phyloP scores from a whole-genome alignment of 495 filamentous ascomycete species.

The Penicillium nucicola region DNA sequence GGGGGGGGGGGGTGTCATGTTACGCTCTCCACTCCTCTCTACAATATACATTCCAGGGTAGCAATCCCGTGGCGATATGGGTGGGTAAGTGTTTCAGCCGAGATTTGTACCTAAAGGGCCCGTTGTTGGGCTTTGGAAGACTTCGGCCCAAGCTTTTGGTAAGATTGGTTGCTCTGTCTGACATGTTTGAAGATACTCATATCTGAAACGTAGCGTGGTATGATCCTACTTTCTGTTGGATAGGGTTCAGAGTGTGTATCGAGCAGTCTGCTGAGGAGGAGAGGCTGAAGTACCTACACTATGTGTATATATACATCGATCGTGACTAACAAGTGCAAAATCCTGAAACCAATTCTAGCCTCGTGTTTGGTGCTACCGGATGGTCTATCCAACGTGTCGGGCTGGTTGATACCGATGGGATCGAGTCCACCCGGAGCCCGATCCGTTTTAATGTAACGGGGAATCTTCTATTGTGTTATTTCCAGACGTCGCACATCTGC shows the following conservation, averaged over 20 bases:
- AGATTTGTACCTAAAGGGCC: neutral
- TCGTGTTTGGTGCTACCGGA: conserved; percentile 7
- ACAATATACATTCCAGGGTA: neutral
- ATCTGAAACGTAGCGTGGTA: conserved; percentile 4
- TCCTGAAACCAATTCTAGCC: neutral
- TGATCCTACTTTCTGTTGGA: neutral
- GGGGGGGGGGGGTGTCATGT: neutral
- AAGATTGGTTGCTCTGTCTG: conserved; percentile 5
- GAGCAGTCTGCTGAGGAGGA: neutral
- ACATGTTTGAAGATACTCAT: conserved; percentile 1
- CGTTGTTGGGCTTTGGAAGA: neutral
- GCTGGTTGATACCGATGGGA: neutral
- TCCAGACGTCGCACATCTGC: too few species aligned
- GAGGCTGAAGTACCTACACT: too few species aligned
- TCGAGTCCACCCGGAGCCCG: neutral
- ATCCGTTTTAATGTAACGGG: neutral
- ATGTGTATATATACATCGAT: too few species aligned
- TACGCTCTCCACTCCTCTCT: neutral
- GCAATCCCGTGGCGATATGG: neutral
- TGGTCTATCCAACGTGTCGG: conserved; percentile 7
- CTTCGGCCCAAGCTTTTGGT: neutral
- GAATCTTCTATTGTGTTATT: too few species aligned
- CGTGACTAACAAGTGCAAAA: too few species aligned
- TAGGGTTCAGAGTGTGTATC: neutral
- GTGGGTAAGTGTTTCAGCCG: conserved; percentile 1